Conservation (phyloP, 768 basidiomycete species). For the Boletus pseudopeckii region DNA sequence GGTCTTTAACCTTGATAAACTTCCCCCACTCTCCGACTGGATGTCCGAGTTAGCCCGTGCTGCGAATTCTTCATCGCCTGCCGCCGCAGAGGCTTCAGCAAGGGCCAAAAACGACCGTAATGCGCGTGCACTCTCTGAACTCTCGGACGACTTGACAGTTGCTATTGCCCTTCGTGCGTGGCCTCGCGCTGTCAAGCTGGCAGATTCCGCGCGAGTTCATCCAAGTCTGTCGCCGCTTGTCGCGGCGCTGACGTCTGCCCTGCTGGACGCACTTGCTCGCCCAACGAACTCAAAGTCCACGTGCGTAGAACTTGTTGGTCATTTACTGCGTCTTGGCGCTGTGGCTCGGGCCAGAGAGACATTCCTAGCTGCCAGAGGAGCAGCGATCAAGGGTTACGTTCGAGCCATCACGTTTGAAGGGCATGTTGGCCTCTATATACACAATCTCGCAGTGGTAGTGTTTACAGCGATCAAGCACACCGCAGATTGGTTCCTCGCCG, state of each 20-base stretch:
- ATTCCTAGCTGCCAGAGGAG: conserved; percentile 75
- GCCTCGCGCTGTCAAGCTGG: conserved; percentile 78
- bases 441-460: conserved; percentile 81
- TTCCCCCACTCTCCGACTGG: conserved; percentile 72
- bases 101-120: conserved; percentile 81
- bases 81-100: conserved; percentile 40
- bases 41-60: conserved; percentile 64
- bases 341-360: conserved; percentile 76
- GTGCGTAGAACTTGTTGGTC: conserved; percentile 66
- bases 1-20: conserved; percentile 33
- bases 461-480: conserved; percentile 97
- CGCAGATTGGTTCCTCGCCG: conserved; percentile 95
- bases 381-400: conserved; percentile 72
- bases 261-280: conserved; percentile 71
- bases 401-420: conserved; percentile 90
- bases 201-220: conserved; percentile 81
- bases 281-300: conserved; percentile 74
- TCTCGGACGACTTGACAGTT: conserved; percentile 87
- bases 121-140: conserved; percentile 84
- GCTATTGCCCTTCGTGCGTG: conserved; percentile 87
- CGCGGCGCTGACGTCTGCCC: conserved; percentile 62
- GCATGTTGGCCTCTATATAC: conserved; percentile 79
- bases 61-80: conserved; percentile 37
- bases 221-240: conserved; percentile 60
- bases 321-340: conserved; percentile 72